Evolutionary conservation across 345 rosid species (phyloP), one percentile per base, ranked within the genome.

Genomic region (Cardamine resedifolia): DNA sequence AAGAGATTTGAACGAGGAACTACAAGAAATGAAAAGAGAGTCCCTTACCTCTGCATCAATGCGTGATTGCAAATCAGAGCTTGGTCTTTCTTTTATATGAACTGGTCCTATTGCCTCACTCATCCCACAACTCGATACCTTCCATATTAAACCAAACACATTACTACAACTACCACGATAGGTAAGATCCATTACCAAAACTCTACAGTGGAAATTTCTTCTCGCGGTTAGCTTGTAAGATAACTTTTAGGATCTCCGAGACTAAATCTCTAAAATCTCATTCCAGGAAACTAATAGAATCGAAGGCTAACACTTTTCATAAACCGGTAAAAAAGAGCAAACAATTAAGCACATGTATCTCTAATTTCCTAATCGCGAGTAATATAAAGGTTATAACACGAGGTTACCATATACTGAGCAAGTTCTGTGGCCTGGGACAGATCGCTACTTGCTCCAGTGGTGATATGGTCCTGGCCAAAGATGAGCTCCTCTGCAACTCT

Each of bases 401-500:
- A 34, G 12, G 61, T 66, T 85, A 91, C 99, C 99, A 95, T 95
- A 69, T 91, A 95, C 14, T 87, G 90, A 3, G 98, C 99, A 78
- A 95, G 90, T 77, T 91, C 97, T 5, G 99, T 95, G 61, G 99
- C 99, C 7, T 89, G 85, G 28, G 82, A 77, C 39, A 95, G 92
- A 84, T 95, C 99, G 51, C 97, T 90, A 77, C 97, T 95, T 7
- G 99, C 99, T 57, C 98, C 99, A 28, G 98, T 95, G 39, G 99
- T 95, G 73, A 95, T 68, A 64, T 86, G 76, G 79, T 95, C 99
- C 64, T 59, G 84, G 45, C 99, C 99, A 78, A 95, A 95, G 64
- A 91, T 86, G 68, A 95, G 96, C 82, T 95, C 99, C 79, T 95
- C 99, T 4, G 99, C 99, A 48, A 86, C 99, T 85, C 99, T 87